Conservation (phyloP, 2,329 filamentous ascomycete genomes). For the Chlorencoelia australis region DNA sequence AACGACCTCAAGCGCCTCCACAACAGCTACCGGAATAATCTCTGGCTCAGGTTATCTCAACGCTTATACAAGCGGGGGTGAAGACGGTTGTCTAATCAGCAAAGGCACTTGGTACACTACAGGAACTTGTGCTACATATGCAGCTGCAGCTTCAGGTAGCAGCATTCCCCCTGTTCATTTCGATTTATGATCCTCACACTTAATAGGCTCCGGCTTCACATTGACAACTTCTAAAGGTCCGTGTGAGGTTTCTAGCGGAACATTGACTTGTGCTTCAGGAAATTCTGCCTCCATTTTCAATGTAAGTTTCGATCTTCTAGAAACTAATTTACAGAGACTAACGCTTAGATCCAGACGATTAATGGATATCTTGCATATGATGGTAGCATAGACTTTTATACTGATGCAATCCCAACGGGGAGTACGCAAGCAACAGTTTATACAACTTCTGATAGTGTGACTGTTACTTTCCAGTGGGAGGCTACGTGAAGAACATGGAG, state of each 20-base stretch:
- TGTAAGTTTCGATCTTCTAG: constrained; percentile 23
- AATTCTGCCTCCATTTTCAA: constrained; percentile 31
- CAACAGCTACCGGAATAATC: constrained; percentile 28
- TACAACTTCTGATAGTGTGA: constrained; percentile 20
- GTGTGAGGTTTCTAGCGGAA: constrained; percentile 45
- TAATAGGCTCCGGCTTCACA: constrained; percentile 29
- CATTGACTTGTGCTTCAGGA: constrained; percentile 44
- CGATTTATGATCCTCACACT: background rate
- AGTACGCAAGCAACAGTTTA: constrained; percentile 24
- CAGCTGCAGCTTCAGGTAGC: constrained; percentile 42
- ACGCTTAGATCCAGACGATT: constrained; percentile 11
- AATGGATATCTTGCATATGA: constrained; percentile 21
- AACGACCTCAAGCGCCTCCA: constrained; percentile 16
- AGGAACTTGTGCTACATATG: constrained; percentile 59
- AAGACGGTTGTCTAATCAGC: constrained; percentile 57
- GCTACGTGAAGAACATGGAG: constrained; percentile 13
- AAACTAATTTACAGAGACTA: no score
- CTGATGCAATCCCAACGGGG: constrained; percentile 25
- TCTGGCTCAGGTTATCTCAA: constrained; percentile 51
- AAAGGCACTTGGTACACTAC: constrained; percentile 56
- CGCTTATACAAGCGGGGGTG: constrained; percentile 38
- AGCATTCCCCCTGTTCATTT: background rate
- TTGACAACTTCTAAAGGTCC: constrained; percentile 47
- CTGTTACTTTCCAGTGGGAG: constrained; percentile 26
- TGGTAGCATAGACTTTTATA: constrained; percentile 25